Evolutionary conservation across 345 rosid genomes (phyloP).

Genomic region (Hibiscus trionum): DNA sequence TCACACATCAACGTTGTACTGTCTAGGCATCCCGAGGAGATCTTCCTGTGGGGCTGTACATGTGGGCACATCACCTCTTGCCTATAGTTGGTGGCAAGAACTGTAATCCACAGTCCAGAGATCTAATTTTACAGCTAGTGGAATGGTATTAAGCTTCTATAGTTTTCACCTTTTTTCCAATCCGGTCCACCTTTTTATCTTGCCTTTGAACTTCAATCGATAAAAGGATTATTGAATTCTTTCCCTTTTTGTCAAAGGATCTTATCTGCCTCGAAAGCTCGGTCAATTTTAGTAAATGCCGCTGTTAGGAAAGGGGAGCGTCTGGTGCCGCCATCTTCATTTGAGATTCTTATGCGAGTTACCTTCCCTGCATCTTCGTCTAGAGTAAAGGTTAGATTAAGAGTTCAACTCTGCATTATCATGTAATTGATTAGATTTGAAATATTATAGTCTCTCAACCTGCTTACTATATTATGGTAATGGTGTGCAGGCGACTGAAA

Average conservation of each 20-base stretch:
- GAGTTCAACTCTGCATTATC: background rate
- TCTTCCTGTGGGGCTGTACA: background rate
- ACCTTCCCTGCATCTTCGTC: background rate
- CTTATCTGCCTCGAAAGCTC: background rate
- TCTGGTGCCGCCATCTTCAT: background rate
- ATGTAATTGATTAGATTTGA: background rate
- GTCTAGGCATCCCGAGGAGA: background rate
- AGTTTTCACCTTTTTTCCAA: background rate
- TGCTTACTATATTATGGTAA: background rate
- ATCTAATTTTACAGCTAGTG: background rate
- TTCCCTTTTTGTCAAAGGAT: background rate
- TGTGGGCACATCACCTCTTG: constrained; percentile 1
- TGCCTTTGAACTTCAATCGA: background rate
- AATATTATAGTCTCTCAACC: background rate
- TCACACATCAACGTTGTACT: background rate
- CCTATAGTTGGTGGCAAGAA: background rate
- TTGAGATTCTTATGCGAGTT: background rate
- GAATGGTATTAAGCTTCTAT: background rate
- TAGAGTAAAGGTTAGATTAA: background rate
- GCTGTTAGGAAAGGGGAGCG: background rate
- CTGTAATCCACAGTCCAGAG: background rate
- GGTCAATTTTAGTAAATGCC: background rate
- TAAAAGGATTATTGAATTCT: background rate
- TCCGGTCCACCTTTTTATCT: background rate
- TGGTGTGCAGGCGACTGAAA: background rate